Evolutionary conservation across 2,329 filamentous ascomycete species (phyloP).

Genomic region (Cladosporium oxysporum): DNA sequence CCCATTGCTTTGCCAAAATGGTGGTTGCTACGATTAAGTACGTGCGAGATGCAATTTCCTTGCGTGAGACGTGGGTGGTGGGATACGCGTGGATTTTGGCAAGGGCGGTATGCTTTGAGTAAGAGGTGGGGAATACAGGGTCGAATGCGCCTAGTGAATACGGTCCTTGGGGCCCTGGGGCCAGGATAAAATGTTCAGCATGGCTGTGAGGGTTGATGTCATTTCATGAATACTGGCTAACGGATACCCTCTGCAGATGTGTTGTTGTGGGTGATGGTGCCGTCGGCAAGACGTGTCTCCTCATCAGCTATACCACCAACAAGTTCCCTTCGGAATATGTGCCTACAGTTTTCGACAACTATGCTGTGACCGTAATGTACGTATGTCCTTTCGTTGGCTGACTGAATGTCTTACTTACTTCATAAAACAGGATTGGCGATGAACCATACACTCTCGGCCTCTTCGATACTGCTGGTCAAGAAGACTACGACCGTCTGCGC

Average conservation of each 20-base stretch:
- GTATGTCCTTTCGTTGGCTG: constrained; percentile 45
- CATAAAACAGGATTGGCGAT: constrained; percentile 68
- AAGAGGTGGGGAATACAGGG: neutral
- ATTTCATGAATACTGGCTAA: neutral
- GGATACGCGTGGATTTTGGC: neutral
- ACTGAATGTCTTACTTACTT: neutral
- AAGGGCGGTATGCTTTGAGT: neutral
- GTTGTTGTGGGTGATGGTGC: constrained; percentile 99
- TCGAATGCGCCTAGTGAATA: neutral
- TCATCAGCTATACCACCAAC: constrained; percentile 99
- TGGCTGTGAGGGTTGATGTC: neutral
- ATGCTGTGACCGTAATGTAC: constrained; percentile 99
- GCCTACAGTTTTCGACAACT: constrained; percentile 98
- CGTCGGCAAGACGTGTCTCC: constrained; percentile 96
- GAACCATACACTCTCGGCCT: constrained; percentile 96
- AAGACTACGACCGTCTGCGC: constrained; percentile 97
- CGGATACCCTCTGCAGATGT: constrained; percentile 51
- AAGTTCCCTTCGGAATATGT: constrained; percentile 99
- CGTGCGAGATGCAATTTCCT: constrained; percentile 15
- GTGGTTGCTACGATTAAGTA: constrained; percentile 39
- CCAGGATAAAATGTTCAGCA: neutral
- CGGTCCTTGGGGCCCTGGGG: too few relatives aligned
- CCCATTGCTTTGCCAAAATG: constrained; percentile 27
- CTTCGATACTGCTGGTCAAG: constrained; percentile 98
- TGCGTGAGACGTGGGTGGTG: neutral